Conservation (phyloP, 2,329 filamentous ascomycete genomes). For the Venturia pyrina region DNA sequence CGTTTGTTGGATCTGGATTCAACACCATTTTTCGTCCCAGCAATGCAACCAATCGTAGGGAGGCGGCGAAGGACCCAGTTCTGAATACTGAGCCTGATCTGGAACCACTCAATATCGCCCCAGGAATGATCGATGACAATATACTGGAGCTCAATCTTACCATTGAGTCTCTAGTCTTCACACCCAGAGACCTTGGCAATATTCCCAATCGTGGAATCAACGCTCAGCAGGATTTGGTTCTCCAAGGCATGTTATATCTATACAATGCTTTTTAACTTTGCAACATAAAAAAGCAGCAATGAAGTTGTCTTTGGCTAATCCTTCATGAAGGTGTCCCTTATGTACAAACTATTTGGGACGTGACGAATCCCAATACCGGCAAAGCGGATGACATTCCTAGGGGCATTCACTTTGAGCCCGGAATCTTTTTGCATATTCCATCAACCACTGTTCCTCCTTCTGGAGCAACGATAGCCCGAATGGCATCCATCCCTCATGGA, state of each 20-base stretch:
- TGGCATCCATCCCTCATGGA: constrained; percentile 35
- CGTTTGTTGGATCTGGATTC: constrained; percentile 27
- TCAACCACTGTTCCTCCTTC: constrained; percentile 2
- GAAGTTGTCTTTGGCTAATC: constrained; percentile 19
- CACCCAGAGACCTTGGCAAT: constrained; percentile 19
- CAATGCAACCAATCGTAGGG: constrained; percentile 8
- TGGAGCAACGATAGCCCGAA: constrained; percentile 18
- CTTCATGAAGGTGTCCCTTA: background rate
- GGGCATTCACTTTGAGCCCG: constrained; percentile 33
- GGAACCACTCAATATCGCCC: background rate
- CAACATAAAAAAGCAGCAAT: background rate
- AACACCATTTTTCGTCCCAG: constrained; percentile 31
- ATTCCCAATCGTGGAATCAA: constrained; percentile 32
- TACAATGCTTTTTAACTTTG: background rate
- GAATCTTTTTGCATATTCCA: constrained; percentile 32
- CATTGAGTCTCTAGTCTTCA: constrained; percentile 26
- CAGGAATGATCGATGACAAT: constrained; percentile 16
- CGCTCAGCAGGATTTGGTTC: constrained; percentile 15
- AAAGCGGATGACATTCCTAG: constrained; percentile 19
- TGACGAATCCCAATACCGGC: background rate
- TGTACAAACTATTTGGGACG: background rate
- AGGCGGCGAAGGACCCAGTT: constrained; percentile 16
- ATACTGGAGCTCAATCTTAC: constrained; percentile 32
- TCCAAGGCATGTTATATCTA: background rate
- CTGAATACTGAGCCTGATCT: background rate